Base-by-base conservation (phyloP, 805 yeast genomes). In the Suhomyces sp. region DNA sequence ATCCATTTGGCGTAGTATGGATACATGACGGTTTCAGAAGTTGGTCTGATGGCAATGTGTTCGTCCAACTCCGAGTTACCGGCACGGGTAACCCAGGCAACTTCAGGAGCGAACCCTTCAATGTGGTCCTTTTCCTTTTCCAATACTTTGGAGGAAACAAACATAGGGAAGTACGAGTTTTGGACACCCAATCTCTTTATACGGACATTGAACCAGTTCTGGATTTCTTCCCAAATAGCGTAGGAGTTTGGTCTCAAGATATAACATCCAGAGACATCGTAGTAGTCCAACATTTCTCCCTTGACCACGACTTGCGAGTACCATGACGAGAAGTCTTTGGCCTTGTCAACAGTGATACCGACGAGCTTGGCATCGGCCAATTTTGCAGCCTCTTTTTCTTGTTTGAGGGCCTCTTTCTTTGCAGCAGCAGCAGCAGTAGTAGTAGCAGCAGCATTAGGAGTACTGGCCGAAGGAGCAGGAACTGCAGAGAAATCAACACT, bases 1-100 rank as follows among this genome's bases (percentile, higher is more conserved):
- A 93, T 83, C 99, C 99, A 93, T 67, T 93, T 93, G 53, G 98
- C 87, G 61, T 91, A 93, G 80, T 93, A 95, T 43, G 99, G 99
- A 65, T 93, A 93, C 98, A 93, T 93, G 60, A 93, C 98, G 35
- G 99, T 93, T 67, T 93, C 99, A 14, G 97, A 90, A 24, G 99
- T 93, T 57, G 99, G 99, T 73, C 99, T 86, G 51, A 93, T 93
- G 44, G 99, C 99, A 54, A 93, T 88, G 53, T 96, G 98, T 70
- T 93, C 98, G 38, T 95, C 98, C 52, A 93, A 75, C 32, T 93
- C 98, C 21, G 95, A 83, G 20, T 70, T 62, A 54, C 99, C 99
- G 36, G 99, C 99, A 54, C 74, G 80, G 38, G 99, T 93, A 50
- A 93, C 98, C 99, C 99, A 93, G 17, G 99, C 99, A 38, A 93